These are phyloP conservation scores for Phaffia australis DNA, from an alignment of 768 basidiomycete species.

Conservation along the genomic window DNA sequence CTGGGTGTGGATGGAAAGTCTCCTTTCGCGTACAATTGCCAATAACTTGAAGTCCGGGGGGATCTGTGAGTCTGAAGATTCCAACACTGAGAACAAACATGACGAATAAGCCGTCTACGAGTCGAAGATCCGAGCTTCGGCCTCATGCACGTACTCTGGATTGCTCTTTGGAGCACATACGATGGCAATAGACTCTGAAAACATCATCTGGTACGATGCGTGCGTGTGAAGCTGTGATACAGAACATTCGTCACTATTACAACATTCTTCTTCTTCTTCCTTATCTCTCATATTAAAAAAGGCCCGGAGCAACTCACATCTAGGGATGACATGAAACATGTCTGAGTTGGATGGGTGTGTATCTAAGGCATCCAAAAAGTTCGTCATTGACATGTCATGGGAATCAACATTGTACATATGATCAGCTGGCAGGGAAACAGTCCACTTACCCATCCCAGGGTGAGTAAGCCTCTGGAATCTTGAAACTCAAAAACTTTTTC, in stretches of 20 bases:
- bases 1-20: constrained; percentile 76
- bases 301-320: no score
- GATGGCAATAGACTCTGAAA: constrained; percentile 84
- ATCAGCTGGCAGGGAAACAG: not conserved
- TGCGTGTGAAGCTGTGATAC: constrained; percentile 61
- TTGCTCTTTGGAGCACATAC: constrained; percentile 74
- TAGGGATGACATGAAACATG: constrained; percentile 90
- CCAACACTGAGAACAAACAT: constrained; percentile 50
- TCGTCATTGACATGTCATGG: constrained; percentile 2
- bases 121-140: not conserved
- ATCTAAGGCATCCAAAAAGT: constrained; percentile 46
- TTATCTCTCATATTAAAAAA: no score
- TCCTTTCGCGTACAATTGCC: constrained; percentile 57
- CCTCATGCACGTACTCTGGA: constrained; percentile 51
- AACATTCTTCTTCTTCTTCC: no score
- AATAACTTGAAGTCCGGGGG: constrained; percentile 65
- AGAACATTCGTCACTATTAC: no score
- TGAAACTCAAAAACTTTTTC: constrained; percentile 77
- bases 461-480: constrained; percentile 66
- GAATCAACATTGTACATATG: constrained; percentile 1
- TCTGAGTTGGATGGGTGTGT: constrained; percentile 83
- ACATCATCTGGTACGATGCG: constrained; percentile 74
- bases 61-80: constrained; percentile 80
- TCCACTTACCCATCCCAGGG: constrained; percentile 72
- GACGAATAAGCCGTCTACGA: not conserved